Evolutionary conservation across 345 rosid genomes (phyloP).

Genomic region (Eucalyptus victrix): DNA sequence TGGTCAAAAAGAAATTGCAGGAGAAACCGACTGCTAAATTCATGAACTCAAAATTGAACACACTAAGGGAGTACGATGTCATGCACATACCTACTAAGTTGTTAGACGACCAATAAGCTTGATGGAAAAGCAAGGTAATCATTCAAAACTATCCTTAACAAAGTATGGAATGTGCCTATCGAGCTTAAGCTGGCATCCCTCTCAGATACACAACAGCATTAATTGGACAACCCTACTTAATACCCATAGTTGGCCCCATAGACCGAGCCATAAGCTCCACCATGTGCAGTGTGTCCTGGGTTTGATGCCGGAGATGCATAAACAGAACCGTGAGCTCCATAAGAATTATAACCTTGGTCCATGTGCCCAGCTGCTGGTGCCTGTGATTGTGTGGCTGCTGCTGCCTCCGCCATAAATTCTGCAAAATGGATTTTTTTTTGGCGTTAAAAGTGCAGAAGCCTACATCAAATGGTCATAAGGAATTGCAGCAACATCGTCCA

Average conservation of each 20-base stretch:
- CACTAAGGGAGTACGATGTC: not conserved
- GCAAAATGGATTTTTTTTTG: conserved; percentile 2
- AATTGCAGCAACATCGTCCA: not conserved
- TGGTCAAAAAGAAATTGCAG: not conserved
- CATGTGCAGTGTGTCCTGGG: conserved; percentile 35
- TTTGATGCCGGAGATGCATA: conserved; percentile 78
- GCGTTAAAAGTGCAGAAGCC: not conserved
- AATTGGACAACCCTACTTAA: conserved; percentile 8
- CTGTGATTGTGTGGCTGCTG: conserved; percentile 36
- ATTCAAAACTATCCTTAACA: not conserved
- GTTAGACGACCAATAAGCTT: not conserved
- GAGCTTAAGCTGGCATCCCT: not conserved
- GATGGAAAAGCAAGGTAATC: not conserved
- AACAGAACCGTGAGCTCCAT: conserved; percentile 66
- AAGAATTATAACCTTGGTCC: conserved; percentile 88
- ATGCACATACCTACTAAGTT: not conserved
- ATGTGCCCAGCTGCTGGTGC: conserved; percentile 35
- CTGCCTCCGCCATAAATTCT: conserved; percentile 99
- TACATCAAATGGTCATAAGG: not conserved
- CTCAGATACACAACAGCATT: not conserved
- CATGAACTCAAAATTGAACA: not conserved
- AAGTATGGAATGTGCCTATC: not conserved
- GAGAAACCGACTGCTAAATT: not conserved
- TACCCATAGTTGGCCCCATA: conserved; percentile 73
- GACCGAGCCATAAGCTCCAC: conserved; percentile 62